Evolutionary conservation across 2,329 filamentous ascomycete genomes (phyloP).

Genomic region (Fusarium agapanthi): DNA sequence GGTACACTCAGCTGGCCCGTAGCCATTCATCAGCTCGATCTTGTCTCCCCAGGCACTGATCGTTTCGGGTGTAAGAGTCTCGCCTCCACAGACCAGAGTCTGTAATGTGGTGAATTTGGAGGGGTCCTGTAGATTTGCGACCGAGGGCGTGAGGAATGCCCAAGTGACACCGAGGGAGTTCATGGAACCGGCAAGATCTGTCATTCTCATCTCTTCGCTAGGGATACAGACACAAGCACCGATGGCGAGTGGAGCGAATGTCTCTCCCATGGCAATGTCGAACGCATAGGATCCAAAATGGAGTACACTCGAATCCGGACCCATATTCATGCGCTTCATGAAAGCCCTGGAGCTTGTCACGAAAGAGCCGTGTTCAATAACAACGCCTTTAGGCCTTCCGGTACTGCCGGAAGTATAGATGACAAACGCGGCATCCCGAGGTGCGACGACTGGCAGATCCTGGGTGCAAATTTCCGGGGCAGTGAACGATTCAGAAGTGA

Average conservation of each 20-base stretch:
- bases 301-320: constrained; percentile 8
- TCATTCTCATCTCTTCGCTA: constrained; percentile 34
- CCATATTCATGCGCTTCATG: constrained; percentile 16
- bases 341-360: constrained; percentile 10
- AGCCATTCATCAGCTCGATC: constrained; percentile 34
- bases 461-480: background rate
- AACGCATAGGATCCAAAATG: constrained; percentile 41
- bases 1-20: constrained; percentile 35
- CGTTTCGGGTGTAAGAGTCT: constrained; percentile 24
- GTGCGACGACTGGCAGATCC: background rate
- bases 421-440: constrained; percentile 12
- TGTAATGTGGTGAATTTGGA: constrained; percentile 16
- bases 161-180: constrained; percentile 25
- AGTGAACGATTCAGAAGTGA: background rate
- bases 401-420: constrained; percentile 41
- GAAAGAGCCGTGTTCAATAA: constrained; percentile 34
- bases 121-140: constrained; percentile 36
- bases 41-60: constrained; percentile 26
- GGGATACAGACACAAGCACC: constrained; percentile 40
- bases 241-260: background rate
- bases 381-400: constrained; percentile 36
- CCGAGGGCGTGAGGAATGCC: constrained; percentile 38
- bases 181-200: constrained; percentile 23
- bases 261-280: constrained; percentile 37
- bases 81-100: constrained; percentile 34